phyloP scores from a whole-genome alignment of 768 basidiomycete genomes.

The Lentinula lateritia region DNA sequence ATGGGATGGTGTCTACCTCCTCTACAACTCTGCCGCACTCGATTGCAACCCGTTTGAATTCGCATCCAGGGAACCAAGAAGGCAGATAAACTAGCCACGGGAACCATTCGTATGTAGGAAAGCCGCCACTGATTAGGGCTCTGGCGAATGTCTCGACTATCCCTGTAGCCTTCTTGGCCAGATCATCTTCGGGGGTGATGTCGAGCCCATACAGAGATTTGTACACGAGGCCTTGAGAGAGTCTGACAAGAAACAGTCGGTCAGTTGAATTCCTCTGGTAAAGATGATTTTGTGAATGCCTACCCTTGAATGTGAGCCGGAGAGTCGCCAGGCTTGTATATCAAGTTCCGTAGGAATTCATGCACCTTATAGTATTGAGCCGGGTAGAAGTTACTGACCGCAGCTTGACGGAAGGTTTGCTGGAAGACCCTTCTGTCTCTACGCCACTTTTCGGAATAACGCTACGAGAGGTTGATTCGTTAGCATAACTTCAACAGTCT shows the following conservation, averaged over 20 bases:
- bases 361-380: constrained; percentile 26
- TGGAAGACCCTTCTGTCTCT: constrained; percentile 30
- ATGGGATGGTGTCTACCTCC: background rate
- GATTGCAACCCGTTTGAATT: constrained; percentile 19
- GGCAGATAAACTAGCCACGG: constrained; percentile 23
- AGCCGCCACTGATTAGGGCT: background rate
- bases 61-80: constrained; percentile 23
- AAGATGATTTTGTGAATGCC: background rate
- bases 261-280: background rate
- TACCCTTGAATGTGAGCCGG: constrained; percentile 12
- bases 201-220: constrained; percentile 28
- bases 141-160: background rate
- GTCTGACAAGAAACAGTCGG: background rate
- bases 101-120: constrained; percentile 15
- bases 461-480: constrained; percentile 9
- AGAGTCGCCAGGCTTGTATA: constrained; percentile 21
- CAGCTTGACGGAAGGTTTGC: constrained; percentile 27
- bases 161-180: background rate
- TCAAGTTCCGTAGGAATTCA: constrained; percentile 24
- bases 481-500: too few species aligned
- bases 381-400: constrained; percentile 20
- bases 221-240: constrained; percentile 25
- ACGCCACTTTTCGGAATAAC: constrained; percentile 32
- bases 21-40: background rate
- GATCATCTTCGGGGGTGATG: constrained; percentile 21